Conservation (phyloP, 139 green algal species). For the Tetradesmus obliquus region DNA sequence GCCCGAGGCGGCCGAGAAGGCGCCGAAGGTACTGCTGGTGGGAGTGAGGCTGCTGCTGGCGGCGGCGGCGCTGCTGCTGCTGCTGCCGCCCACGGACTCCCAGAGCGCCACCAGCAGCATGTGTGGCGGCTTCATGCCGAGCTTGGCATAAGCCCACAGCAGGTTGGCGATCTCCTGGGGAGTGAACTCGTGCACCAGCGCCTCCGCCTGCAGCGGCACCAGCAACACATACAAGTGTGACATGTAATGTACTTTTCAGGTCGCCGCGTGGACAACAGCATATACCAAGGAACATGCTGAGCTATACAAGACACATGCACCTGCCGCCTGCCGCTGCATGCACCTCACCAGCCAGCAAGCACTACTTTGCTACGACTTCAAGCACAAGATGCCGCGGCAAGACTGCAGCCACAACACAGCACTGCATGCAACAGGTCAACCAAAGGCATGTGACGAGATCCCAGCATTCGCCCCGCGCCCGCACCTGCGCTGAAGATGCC, state of each 20-base stretch:
- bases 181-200: conserved; percentile 26
- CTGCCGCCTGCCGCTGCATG: too few species aligned
- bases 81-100: conserved; percentile 18
- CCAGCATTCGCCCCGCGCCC: neutral
- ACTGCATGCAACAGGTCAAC: too few species aligned
- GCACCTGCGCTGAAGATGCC: conserved; percentile 53
- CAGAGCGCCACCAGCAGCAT: conserved; percentile 44
- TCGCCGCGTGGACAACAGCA: too few species aligned
- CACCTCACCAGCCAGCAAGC: too few species aligned
- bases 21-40: neutral
- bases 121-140: conserved; percentile 4
- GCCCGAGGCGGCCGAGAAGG: neutral
- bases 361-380: too few species aligned
- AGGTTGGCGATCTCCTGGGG: conserved; percentile 36
- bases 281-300: too few species aligned
- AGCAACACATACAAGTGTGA: too few species aligned
- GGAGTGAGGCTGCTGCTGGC: neutral
- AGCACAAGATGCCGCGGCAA: too few species aligned
- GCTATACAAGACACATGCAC: too few species aligned
- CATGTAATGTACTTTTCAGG: too few species aligned
- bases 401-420: too few species aligned
- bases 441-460: too few species aligned
- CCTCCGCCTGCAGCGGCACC: conserved; percentile 20
- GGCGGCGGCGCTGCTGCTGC: neutral
- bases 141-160: conserved; percentile 41